Evolutionary conservation across 305 asterid genomes (phyloP).

Genomic region (Solanum hybrid): DNA sequence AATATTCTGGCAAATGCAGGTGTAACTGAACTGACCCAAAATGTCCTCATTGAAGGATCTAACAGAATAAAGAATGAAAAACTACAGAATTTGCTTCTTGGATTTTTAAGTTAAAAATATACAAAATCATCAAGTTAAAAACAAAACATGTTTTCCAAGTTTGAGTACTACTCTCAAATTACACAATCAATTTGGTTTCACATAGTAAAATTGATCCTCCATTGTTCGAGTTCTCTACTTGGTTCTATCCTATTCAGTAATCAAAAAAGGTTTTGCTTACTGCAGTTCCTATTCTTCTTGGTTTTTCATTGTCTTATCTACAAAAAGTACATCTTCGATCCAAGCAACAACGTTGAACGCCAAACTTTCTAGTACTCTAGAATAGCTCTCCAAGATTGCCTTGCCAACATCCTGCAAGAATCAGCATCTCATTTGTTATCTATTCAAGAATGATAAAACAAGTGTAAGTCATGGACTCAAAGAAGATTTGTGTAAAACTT

Average conservation of each 20-base stretch:
- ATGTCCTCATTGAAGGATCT: not conserved
- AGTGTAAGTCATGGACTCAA: not conserved
- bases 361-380: constrained; percentile 85
- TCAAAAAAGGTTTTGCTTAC: not conserved
- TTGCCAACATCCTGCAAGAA: constrained; percentile 77
- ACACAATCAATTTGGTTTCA: not conserved
- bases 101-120: not conserved
- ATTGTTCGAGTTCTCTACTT: not conserved
- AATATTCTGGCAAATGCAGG: not conserved
- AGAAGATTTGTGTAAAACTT: not conserved
- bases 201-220: not conserved
- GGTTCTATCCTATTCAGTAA: constrained; percentile 8
- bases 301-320: constrained; percentile 50
- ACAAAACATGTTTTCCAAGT: not conserved
- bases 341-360: constrained; percentile 87
- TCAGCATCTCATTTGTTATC: not conserved
- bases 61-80: not conserved
- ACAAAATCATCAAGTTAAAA: not conserved
- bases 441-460: not conserved
- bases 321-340: constrained; percentile 80
- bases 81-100: not conserved
- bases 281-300: constrained; percentile 19
- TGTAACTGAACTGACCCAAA: not conserved
- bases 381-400: constrained; percentile 83
- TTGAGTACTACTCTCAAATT: not conserved